These are phyloP conservation scores for Lentinula sp. DNA, from an alignment of 768 basidiomycete genomes.

Conservation along the genomic window DNA sequence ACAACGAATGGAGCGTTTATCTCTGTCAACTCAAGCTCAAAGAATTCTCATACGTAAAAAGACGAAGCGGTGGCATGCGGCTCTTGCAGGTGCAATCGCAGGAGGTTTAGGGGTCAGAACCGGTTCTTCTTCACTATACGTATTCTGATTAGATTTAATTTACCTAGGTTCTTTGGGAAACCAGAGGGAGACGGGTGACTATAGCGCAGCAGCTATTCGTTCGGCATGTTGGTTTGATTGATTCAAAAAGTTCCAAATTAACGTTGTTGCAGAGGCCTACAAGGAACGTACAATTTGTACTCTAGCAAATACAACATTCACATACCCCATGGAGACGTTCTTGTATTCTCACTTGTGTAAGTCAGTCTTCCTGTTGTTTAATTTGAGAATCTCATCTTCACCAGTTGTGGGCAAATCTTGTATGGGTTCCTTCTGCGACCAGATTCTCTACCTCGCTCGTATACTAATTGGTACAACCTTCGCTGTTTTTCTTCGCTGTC, in stretches of 20 bases:
- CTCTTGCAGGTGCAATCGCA: conserved; percentile 70
- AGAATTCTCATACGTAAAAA: conserved; percentile 57
- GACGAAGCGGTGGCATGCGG: conserved; percentile 73
- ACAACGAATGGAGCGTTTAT: conserved; percentile 44
- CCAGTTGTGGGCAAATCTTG: conserved; percentile 80
- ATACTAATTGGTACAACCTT: conserved; percentile 54
- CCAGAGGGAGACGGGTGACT: conserved; percentile 49
- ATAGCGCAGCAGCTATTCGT: conserved; percentile 90
- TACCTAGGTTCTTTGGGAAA: conserved; percentile 60
- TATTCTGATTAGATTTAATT: neutral
- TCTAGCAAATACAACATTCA: conserved; percentile 59
- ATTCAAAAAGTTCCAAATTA: neutral
- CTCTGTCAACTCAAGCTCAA: conserved; percentile 57
- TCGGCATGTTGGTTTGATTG: conserved; percentile 40
- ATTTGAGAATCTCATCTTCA: neutral
- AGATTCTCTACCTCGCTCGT: conserved; percentile 78
- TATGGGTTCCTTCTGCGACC: conserved; percentile 74
- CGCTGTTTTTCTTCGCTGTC: neutral
- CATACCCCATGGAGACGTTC: conserved; percentile 77
- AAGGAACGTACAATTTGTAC: conserved; percentile 82
- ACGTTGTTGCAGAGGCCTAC: conserved; percentile 58
- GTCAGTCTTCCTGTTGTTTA: conserved; percentile 11
- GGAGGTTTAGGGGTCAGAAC: conserved; percentile 49
- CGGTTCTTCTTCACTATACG: neutral
- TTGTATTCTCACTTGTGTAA: conserved; percentile 75